Evolutionary conservation across 306 rosid species (phyloP).

Genomic region (Inga oerstediana): DNA sequence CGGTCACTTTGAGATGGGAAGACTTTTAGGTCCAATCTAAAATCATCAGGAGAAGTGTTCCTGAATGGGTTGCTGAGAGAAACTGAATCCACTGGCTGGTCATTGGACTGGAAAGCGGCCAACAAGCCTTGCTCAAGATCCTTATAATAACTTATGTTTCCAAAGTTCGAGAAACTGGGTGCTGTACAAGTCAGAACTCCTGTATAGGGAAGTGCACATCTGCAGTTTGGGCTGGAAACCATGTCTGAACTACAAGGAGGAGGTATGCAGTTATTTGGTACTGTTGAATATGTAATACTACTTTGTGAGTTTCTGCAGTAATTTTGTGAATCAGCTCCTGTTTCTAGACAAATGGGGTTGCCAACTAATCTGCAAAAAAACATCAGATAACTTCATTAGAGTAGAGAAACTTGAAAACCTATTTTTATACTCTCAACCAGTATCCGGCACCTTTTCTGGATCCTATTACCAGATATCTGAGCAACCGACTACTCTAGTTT

Average conservation of each 20-base stretch:
- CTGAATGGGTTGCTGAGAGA: constrained; percentile 42
- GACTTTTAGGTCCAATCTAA: constrained; percentile 41
- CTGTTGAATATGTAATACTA: constrained; percentile 36
- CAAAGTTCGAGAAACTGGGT: constrained; percentile 49
- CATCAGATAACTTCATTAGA: constrained; percentile 26
- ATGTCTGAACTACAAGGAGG: constrained; percentile 38
- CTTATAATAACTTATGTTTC: constrained; percentile 34
- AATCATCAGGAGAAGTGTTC: constrained; percentile 33
- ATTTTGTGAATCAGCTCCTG: constrained; percentile 17
- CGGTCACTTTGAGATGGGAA: constrained; percentile 57
- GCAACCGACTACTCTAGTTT: no score
- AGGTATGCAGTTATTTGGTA: constrained; percentile 37
- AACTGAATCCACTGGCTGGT: constrained; percentile 58
- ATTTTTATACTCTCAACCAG: no score
- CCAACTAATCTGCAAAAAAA: constrained; percentile 51
- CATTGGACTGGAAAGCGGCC: neutral
- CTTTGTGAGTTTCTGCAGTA: constrained; percentile 42
- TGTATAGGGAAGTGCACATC: constrained; percentile 65
- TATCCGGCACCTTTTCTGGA: no score
- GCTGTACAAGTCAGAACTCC: constrained; percentile 62
- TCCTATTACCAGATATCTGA: no score
- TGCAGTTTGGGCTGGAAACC: constrained; percentile 67
- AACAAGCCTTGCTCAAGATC: constrained; percentile 39
- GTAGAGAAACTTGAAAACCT: constrained; percentile 1
- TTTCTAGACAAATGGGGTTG: constrained; percentile 52